A percentile compares a stretch with the other conserved stretches of the same genome.
phyloP scores from a whole-genome alignment of 164 flowering plant genomes.

The Dillenia turbinata region DNA sequence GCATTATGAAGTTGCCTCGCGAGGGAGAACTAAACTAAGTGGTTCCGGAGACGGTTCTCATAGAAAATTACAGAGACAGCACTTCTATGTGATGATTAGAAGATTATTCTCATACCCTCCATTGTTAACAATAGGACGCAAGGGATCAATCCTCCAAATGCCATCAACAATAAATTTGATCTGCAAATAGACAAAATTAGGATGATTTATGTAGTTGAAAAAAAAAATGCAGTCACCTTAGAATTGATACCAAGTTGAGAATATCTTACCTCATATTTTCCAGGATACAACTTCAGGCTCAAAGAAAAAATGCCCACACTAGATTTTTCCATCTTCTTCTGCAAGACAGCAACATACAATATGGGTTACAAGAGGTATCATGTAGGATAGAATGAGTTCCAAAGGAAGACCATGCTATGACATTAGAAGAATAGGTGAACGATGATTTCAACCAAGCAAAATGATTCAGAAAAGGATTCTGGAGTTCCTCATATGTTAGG shows the following conservation, averaged over 20 bases:
- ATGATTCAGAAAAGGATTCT: too few species aligned
- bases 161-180: slow-evolving; percentile 94
- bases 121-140: slow-evolving; percentile 59
- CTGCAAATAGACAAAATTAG: slow-evolving; percentile 25
- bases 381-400: too few species aligned
- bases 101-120: slow-evolving; percentile 71
- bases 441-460: too few species aligned
- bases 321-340: slow-evolving; percentile 86
- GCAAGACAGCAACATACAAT: slow-evolving; percentile 17
- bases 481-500: too few species aligned
- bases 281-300: slow-evolving; percentile 73
- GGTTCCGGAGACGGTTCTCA: too few species aligned
- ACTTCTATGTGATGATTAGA: slow-evolving; percentile 41
- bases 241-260: not conserved
- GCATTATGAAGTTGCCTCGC: too few species aligned
- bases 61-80: too few species aligned
- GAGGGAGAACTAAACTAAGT: too few species aligned
- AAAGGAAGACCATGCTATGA: too few species aligned
- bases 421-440: too few species aligned
- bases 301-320: slow-evolving; percentile 60
- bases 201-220: not conserved
- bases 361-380: slow-evolving; percentile 1
- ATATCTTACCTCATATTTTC: slow-evolving; percentile 71
- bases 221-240: not conserved
- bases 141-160: slow-evolving; percentile 76